Conservation (phyloP, 371 early-diverging fungal species). For the Mucor saturninus region DNA sequence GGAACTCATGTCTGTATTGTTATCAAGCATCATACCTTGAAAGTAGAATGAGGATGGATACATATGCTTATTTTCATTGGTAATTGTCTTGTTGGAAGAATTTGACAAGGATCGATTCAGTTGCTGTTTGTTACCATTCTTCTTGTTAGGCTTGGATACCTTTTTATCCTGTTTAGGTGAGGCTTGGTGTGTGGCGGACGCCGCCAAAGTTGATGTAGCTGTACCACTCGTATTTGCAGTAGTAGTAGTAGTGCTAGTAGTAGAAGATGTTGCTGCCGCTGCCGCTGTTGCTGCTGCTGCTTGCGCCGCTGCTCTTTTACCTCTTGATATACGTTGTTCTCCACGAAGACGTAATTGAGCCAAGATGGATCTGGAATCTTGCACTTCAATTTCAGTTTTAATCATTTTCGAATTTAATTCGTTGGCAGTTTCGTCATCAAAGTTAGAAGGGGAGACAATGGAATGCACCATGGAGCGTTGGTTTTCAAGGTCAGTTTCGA, state of each 20-base stretch:
- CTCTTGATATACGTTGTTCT: conserved; percentile 45
- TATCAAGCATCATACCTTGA: conserved; percentile 26
- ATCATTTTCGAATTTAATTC: conserved; percentile 25
- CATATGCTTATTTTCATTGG: neutral
- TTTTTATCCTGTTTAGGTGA: neutral
- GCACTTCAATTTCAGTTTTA: conserved; percentile 50
- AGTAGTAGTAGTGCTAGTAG: neutral
- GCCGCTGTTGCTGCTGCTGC: conserved; percentile 16
- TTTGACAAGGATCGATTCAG: neutral
- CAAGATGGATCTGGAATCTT: conserved; percentile 49
- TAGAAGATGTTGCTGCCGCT: conserved; percentile 5
- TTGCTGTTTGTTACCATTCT: neutral
- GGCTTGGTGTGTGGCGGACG: conserved; percentile 5
- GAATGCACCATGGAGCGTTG: conserved; percentile 41
- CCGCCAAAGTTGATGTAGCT: no score
- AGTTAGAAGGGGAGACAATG: conserved; percentile 10
- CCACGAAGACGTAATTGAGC: conserved; percentile 51
- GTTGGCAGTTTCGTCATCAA: conserved; percentile 1
- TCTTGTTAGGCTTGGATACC: neutral
- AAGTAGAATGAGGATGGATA: conserved; percentile 17
- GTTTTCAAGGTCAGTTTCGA: conserved; percentile 44
- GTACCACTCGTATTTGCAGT: no score
- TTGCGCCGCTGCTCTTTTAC: conserved; percentile 35
- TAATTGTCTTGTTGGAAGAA: conserved; percentile 1
- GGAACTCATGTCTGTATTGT: conserved; percentile 1